Evolutionary conservation across 352 stramenopile genomes (phyloP).

Genomic region (Globisporangium apiculatum): DNA sequence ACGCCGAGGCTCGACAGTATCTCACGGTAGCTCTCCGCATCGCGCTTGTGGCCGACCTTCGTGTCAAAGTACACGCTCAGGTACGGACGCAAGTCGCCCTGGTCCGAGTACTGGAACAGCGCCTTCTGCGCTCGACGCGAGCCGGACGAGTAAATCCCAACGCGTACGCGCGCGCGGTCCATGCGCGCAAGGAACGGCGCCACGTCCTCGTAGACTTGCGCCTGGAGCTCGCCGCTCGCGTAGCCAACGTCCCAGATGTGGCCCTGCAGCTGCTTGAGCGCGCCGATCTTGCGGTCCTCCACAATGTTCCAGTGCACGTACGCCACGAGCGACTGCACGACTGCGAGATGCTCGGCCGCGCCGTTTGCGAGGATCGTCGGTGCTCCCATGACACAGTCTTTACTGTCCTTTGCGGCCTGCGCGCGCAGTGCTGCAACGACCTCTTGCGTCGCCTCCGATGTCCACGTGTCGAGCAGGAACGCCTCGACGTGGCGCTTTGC

Average conservation of each 20-base stretch:
- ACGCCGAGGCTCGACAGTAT: slow-evolving; percentile 80
- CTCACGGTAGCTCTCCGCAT: slow-evolving; percentile 64
- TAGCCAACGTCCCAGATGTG: slow-evolving; percentile 90
- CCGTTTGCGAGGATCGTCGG: slow-evolving; percentile 17
- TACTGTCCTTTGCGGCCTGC: slow-evolving; percentile 35
- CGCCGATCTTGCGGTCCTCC: slow-evolving; percentile 76
- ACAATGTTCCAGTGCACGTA: slow-evolving; percentile 74
- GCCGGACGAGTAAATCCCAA: slow-evolving; percentile 94
- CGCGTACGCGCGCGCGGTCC: slow-evolving; percentile 47
- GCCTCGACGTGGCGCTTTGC: slow-evolving; percentile 50
- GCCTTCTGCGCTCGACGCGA: slow-evolving; percentile 81
- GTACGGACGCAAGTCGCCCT: slow-evolving; percentile 68
- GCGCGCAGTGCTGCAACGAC: slow-evolving; percentile 38
- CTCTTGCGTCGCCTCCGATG: slow-evolving; percentile 32
- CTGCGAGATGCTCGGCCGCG: slow-evolving; percentile 14
- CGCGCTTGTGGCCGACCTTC: slow-evolving; percentile 73
- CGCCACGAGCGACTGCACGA: slow-evolving; percentile 28
- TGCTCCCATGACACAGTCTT: slow-evolving; percentile 17
- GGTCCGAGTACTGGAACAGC: slow-evolving; percentile 82
- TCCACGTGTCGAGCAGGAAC: slow-evolving; percentile 59
- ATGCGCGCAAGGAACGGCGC: slow-evolving; percentile 79
- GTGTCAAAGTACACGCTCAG: slow-evolving; percentile 86
- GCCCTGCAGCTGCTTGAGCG: slow-evolving; percentile 89
- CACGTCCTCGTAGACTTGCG: slow-evolving; percentile 91
- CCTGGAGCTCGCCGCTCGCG: slow-evolving; percentile 75